Conservation (phyloP, 2,329 filamentous ascomycete species). For the Trichoderma endophyticum region DNA sequence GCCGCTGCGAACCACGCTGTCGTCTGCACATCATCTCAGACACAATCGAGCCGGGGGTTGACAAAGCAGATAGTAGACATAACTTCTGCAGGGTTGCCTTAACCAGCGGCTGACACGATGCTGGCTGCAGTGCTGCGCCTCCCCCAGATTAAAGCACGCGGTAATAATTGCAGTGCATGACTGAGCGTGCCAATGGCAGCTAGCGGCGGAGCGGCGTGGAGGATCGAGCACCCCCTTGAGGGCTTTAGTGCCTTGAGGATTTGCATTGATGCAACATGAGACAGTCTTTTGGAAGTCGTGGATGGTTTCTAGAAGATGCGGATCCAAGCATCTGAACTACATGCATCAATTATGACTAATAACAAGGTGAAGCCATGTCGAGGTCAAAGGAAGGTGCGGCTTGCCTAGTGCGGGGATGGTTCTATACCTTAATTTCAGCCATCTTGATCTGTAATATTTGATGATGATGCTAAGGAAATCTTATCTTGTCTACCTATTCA, state of each 20-base stretch:
- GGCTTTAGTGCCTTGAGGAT: not conserved
- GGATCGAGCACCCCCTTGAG: not conserved
- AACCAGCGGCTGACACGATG: not conserved
- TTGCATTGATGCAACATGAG: not conserved
- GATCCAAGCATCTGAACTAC: not conserved
- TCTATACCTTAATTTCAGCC: not conserved
- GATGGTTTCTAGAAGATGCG: not conserved
- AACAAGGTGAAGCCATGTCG: not conserved
- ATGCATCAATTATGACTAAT: not conserved
- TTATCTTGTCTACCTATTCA: not conserved
- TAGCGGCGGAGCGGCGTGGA: not conserved
- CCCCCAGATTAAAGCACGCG: conserved; percentile 8
- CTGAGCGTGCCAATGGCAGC: not conserved
- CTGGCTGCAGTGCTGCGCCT: conserved; percentile 12
- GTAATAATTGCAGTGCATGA: not conserved
- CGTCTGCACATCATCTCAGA: not conserved
- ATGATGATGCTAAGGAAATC: not conserved
- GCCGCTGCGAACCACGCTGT: not conserved
- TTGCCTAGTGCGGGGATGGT: not conserved
- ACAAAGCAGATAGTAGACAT: not conserved
- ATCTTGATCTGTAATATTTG: not conserved
- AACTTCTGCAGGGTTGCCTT: not conserved
- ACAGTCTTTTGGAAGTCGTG: not conserved
- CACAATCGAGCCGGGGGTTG: not conserved
- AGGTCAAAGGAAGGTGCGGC: not conserved